Evolutionary conservation across 1,284 basidiomycete genomes (phyloP).

Genomic region (Ustilago bromivora): DNA sequence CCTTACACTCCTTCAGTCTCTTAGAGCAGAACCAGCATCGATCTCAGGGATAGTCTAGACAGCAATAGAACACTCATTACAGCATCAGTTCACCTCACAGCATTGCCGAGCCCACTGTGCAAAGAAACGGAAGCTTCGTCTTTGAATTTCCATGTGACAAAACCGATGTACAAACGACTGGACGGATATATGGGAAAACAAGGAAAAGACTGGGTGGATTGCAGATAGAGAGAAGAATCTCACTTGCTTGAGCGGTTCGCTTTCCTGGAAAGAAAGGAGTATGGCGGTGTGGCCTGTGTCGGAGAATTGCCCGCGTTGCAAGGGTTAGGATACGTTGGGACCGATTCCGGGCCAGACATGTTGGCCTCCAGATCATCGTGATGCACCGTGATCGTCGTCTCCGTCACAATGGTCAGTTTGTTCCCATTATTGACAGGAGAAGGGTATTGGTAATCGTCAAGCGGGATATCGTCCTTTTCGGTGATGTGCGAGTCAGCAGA

Average conservation of each 20-base stretch:
- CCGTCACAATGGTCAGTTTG: conserved; percentile 6
- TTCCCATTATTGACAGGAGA: not conserved
- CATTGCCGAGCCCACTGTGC: not conserved
- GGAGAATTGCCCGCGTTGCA: not conserved
- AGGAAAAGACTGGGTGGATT: not conserved
- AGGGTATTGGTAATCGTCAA: not conserved
- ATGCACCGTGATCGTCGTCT: conserved; percentile 11
- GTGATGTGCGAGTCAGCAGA: not conserved
- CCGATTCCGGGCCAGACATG: not conserved
- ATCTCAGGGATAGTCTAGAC: not conserved
- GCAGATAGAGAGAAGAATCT: not conserved
- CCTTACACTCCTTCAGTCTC: not conserved
- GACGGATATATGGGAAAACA: not conserved
- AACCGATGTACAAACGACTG: not conserved
- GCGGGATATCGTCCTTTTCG: not conserved
- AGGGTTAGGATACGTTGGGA: conserved; percentile 1
- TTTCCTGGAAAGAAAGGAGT: not conserved
- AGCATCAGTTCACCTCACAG: not conserved
- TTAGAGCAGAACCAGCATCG: not conserved
- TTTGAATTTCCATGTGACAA: not conserved
- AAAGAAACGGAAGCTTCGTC: not conserved
- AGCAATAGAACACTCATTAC: not conserved
- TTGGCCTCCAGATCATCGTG: not conserved
- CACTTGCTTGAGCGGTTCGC: not conserved
- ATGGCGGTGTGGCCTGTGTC: not conserved